Evolutionary conservation across 306 rosid genomes (phyloP), one percentile per base, ranked within the genome.

Genomic region (Betula pendula): DNA sequence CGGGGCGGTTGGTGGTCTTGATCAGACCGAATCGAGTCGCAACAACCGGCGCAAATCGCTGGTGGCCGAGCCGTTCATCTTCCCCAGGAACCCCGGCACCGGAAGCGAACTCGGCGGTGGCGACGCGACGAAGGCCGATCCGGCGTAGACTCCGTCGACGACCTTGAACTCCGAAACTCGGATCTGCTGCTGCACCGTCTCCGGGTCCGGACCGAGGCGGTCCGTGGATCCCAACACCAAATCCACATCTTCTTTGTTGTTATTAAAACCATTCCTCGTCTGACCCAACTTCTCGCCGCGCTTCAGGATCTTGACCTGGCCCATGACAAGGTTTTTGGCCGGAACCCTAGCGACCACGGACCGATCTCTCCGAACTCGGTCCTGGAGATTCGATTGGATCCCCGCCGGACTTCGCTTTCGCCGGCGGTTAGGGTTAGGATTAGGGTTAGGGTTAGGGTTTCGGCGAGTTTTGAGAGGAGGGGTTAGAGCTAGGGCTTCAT

Each of bases 41-140:
- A 89, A 72, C 84, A 93, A 63, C 77, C 89, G 84, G 73, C 89
- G 85, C 51, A 90, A 77, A 65, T 86, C 89, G 48, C 70, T 77
- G 20, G 91, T 88, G 15, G 96, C 92, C 0, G 84, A 65, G 0
- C 85, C 83, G 70, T 87, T 87, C 82, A 78, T 88, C 84, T 80
- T 89, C 19, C 82, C 86, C 45, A 89, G 25, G 76, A 90, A 91
- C 0, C 71, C 81, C 0, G 98, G 98, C 13, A 87, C 70, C 1
- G 97, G 97, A 60, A 94, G 86, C 7, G 89, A 92, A 70, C 93
- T 89, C 6, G 98, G 97, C 0, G 91, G 93, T 14, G 97, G 97
- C 8, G 98, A 91, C 17, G 89, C 2, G 19, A 60, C 82, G 12
- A 79, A 82, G 12, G 88, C 84, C 62, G 90, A 85, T 70, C 98